Conservation (phyloP, 306 rosid genomes). For the Luffa aegyptiaca region DNA sequence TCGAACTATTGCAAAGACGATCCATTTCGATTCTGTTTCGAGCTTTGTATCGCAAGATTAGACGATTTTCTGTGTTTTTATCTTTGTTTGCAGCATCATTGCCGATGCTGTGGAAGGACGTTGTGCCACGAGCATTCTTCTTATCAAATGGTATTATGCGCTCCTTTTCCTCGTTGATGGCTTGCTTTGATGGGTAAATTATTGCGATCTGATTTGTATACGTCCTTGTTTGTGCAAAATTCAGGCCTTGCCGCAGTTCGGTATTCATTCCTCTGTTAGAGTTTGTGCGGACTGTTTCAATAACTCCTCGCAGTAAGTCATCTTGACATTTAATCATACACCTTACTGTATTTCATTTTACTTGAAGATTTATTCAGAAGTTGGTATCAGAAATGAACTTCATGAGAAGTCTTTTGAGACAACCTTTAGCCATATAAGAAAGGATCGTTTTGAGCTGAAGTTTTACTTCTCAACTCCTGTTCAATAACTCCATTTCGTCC, state of each 20-base stretch:
- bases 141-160: conserved; percentile 47
- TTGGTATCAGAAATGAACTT: not conserved
- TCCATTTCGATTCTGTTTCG: not conserved
- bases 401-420: not conserved
- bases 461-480: not conserved
- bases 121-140: conserved; percentile 88
- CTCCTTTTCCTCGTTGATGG: not conserved
- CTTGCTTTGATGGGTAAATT: not conserved
- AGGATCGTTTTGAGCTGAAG: not conserved
- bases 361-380: not conserved
- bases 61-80: not conserved
- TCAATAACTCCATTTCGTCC: not conserved
- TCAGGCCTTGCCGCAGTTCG: conserved; percentile 88
- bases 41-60: not conserved
- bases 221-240: not conserved
- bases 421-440: not conserved
- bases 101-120: conserved; percentile 91
- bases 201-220: conserved; percentile 5
- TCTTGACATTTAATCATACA: not conserved
- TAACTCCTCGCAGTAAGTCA: conserved; percentile 43
- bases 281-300: conserved; percentile 91
- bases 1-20: not conserved
- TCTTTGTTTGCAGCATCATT: conserved; percentile 70
- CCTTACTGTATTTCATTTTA: not conserved
- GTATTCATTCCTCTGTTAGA: conserved; percentile 61